Evolutionary conservation across 768 basidiomycete genomes (phyloP), one percentile per base, ranked within the genome.

Genomic region (Russula ochroleuca): DNA sequence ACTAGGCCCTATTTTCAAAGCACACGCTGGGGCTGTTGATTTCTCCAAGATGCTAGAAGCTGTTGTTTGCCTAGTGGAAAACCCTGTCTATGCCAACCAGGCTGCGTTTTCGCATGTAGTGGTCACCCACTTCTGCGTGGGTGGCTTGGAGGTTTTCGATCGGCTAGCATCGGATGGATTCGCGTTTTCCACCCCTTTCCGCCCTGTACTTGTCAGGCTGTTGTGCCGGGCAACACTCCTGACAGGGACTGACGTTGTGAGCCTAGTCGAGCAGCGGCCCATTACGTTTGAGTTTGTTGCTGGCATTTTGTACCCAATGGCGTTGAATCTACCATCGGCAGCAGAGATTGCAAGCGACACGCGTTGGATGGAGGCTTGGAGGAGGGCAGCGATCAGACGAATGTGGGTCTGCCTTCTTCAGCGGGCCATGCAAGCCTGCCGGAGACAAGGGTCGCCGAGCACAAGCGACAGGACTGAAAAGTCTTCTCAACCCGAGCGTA

Each of bases 341-440:
- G 69, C 76, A 1, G 78, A 83, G 33, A 70, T 83, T 54, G 71
- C 74, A 15, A 71, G 75, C 7, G 77, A 79, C 55, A 78, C 74
- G 7, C 73, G 77, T 21, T 76, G 74, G 67, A 71, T 76, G 3
- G 81, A 85, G 53, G 62, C 76, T 15, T 78, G 77, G 73, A 81
- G 80, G 64, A 79, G 79, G n/a, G 74, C 75, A 1, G 73, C 77
- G 10, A 73, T 83, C 53, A 72, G 77, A 10, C 76, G 75, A 35
- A 80, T 80, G 11, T 90, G 87, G 87, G 70, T 84, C 31, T 85
- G 86, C 14, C 73, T 92, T 19, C 72, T 90, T 33, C 76, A 80
- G 28, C 87, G 85, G 64, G 74, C 77, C 6, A 82, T 90, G 73
- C 71, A 78, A 6, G 80, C 81, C 8, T 86, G 83, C 63, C 79